Percentiles rank a stretch among this genome's conserved stretches.
Evolutionary conservation across 1,284 basidiomycete species (phyloP).

Genomic region (Pseudozyma hubeiensis): DNA sequence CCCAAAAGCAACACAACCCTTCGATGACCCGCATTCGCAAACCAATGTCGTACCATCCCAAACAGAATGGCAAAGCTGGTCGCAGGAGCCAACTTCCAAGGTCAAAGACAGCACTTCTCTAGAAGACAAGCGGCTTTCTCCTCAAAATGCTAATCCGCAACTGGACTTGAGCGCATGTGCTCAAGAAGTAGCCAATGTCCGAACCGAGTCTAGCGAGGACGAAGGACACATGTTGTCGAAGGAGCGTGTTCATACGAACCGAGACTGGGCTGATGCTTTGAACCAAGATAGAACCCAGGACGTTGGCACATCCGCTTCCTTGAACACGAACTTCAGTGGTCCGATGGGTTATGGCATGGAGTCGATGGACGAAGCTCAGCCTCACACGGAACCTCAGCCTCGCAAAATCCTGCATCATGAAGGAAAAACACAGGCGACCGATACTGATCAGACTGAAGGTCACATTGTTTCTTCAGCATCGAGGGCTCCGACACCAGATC

Average conservation of each 20-base stretch:
- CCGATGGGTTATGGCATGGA: not conserved
- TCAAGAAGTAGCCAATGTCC: no score
- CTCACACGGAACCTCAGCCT: no score
- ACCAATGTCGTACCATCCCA: not conserved
- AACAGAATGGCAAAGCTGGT: not conserved
- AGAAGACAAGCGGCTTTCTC: no score
- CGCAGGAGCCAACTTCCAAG: not conserved
- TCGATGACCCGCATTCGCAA: not conserved
- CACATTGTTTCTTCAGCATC: no score
- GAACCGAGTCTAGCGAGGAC: no score
- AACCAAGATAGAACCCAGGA: not conserved
- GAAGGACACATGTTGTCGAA: not conserved
- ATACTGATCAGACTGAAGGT: no score
- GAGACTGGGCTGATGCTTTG: not conserved
- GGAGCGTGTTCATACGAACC: not conserved
- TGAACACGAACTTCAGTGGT: slow-evolving; percentile 5
- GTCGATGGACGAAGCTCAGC: not conserved
- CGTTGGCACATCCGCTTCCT: not conserved
- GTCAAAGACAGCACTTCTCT: not conserved
- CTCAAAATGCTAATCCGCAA: not conserved
- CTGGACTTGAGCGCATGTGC: not conserved
- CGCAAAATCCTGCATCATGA: no score
- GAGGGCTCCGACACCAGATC: no score
- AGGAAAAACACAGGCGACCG: no score
- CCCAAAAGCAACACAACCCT: not conserved